phyloP scores from a whole-genome alignment of 495 filamentous ascomycete species.

The Podospora pseudopauciseta region DNA sequence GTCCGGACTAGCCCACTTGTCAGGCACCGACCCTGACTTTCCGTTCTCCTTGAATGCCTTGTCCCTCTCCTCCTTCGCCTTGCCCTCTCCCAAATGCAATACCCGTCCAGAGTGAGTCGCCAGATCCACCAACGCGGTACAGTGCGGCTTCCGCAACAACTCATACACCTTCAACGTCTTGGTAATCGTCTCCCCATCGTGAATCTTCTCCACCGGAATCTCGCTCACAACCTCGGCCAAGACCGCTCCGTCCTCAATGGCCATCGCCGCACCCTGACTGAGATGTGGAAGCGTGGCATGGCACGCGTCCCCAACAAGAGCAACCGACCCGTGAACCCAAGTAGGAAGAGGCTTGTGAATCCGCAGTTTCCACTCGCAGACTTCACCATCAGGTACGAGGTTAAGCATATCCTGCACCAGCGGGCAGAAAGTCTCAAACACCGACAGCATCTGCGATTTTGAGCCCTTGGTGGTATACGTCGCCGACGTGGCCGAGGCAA shows the following conservation, averaged over 20 bases:
- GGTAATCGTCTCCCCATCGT: conserved; percentile 54
- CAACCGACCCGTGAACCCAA: conserved; percentile 64
- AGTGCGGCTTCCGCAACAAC: conserved; percentile 65
- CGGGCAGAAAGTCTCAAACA: conserved; percentile 69
- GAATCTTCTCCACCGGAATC: conserved; percentile 44
- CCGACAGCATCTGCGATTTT: conserved; percentile 63
- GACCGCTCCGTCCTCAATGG: conserved; percentile 75
- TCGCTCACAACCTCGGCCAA: conserved; percentile 60
- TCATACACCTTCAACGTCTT: conserved; percentile 69
- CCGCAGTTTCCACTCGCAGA: conserved; percentile 78
- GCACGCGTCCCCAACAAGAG: conserved; percentile 74
- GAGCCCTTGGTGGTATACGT: conserved; percentile 73
- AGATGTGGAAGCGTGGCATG: conserved; percentile 76
- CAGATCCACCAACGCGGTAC: conserved; percentile 65
- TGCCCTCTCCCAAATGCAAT: conserved; percentile 71
- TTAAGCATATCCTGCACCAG: conserved; percentile 68
- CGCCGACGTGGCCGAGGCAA: conserved; percentile 65
- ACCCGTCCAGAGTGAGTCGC: conserved; percentile 63
- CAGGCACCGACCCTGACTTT: conserved; percentile 57
- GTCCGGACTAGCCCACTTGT: conserved; percentile 76
- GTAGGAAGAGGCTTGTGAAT: conserved; percentile 65
- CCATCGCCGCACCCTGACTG: conserved; percentile 80
- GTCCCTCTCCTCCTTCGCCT: conserved; percentile 72
- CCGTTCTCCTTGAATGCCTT: conserved; percentile 61
- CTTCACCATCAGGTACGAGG: conserved; percentile 75